Evolutionary conservation across 257 asterid species (phyloP).

Genomic region (Jasminum sambac): DNA sequence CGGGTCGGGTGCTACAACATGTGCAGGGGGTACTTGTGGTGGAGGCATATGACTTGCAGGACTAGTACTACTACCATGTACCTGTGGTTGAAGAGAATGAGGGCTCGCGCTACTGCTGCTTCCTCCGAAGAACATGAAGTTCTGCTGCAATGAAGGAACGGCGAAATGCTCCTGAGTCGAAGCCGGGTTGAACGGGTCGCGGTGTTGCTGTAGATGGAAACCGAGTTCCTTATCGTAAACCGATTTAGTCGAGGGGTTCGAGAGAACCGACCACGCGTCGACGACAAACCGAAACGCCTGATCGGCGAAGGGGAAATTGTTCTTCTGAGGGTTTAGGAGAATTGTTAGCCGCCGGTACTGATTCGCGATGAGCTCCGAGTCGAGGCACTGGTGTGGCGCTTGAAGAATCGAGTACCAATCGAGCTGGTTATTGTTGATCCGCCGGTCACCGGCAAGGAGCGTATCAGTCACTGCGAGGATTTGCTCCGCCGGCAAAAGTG

Average conservation of each 20-base stretch:
- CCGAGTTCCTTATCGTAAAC: conserved; percentile 67
- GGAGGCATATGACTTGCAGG: conserved; percentile 33
- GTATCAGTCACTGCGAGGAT: conserved; percentile 86
- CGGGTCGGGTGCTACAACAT: conserved; percentile 25
- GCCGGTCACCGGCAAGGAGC: conserved; percentile 70
- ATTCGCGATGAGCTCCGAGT: conserved; percentile 55
- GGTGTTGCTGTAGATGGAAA: conserved; percentile 36
- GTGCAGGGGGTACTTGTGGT: conserved; percentile 38
- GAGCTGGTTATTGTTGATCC: conserved; percentile 64
- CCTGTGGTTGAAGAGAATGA: conserved; percentile 30
- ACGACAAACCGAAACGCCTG: conserved; percentile 74
- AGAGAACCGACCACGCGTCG: conserved; percentile 82
- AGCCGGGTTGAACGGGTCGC: conserved; percentile 39
- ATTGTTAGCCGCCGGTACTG: conserved; percentile 69
- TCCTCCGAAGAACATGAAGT: conserved; percentile 51
- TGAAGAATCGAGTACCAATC: conserved; percentile 86
- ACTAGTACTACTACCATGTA: conserved; percentile 8
- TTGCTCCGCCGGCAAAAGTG: conserved; percentile 71
- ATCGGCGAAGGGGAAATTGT: conserved; percentile 69
- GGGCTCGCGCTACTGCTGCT: conserved; percentile 30
- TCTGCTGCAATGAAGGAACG: conserved; percentile 43
- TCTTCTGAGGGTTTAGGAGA: conserved; percentile 67
- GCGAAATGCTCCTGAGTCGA: conserved; percentile 29
- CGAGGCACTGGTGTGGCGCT: conserved; percentile 56
- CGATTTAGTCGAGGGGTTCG: conserved; percentile 62